phyloP scores from a whole-genome alignment of 306 rosid genomes.

The Castanospermum australe region DNA sequence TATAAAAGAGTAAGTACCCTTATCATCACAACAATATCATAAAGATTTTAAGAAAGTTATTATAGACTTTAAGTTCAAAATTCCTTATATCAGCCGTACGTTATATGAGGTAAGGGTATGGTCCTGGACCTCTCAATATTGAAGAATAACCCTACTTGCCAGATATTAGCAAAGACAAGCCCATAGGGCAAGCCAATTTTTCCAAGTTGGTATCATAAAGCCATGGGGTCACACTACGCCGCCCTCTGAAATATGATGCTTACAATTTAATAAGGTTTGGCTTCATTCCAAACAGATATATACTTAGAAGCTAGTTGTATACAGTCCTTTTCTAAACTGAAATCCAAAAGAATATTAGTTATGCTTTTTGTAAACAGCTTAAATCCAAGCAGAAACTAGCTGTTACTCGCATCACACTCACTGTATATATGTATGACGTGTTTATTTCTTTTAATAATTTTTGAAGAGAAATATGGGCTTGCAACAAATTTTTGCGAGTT shows the following conservation, averaged over 20 bases:
- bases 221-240: conserved; percentile 39
- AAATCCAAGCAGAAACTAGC: not conserved
- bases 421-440: no score
- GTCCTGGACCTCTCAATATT: not conserved
- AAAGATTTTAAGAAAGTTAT: not conserved
- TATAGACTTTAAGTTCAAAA: not conserved
- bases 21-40: not conserved
- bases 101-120: not conserved
- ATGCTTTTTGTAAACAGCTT: not conserved
- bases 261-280: not conserved
- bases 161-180: conserved; percentile 21
- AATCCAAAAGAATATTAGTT: conserved; percentile 6
- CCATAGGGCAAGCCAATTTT: conserved; percentile 36
- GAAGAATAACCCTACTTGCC: conserved; percentile 27
- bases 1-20: not conserved
- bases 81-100: not conserved
- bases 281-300: conserved; percentile 27
- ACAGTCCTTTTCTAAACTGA: conserved; percentile 29
- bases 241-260: conserved; percentile 28
- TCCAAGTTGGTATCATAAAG: conserved; percentile 48
- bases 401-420: not conserved
- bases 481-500: no score
- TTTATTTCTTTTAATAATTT: no score
- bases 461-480: no score
- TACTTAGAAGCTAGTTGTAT: conserved; percentile 28